Evolutionary conservation across 257 asterid genomes (phyloP), one percentile per base, ranked within the genome.

Genomic region (Solanum medicagineum): DNA sequence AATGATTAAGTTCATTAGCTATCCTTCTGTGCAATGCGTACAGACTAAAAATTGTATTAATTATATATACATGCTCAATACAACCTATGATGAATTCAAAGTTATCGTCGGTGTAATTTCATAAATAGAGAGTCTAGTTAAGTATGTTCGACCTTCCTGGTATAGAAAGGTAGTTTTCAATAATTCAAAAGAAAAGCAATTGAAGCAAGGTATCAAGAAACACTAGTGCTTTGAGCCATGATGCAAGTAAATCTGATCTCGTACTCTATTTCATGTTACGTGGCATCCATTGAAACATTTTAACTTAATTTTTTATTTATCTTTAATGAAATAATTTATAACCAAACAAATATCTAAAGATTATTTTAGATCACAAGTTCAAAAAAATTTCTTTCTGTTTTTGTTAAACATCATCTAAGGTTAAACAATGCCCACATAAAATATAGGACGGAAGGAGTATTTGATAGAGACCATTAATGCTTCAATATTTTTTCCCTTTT

Each of bases 121-220:
- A 62, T 8, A 5, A 62, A 4, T 22, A 4, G 0, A 4, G 0
- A 11, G 17, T 62, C 10, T 1, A 3, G 4, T 24, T 10, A 24
- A 15, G 32, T 24, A 24, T 8, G 5, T 1, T 10, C 1, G 0
- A 20, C 14, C 10, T 57, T 9, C 9, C 10, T 1, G 1, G 51
- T 2, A 26, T 20, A 29, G 5, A 12, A 6, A 62, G 70, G 70
- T 62, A 11, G 36, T 62, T 63, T 63, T 7, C 5, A 5, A 19
- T 24, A 63, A 17, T 4, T 63, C 42, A 63, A 63, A 63, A 63
- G 40, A 63, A 63, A 63, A 63, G 40, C 8, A 1, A 5, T 13
- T 40, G 70, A 62, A 22, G 70, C 10, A 24, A 3, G 40, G 70
- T 24, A 62, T 62, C 8, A 60, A 60, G 36, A 60, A 26, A 12